Base-by-base conservation (phyloP, 352 stramenopile genomes). In the Phytophthora boehmeriae region DNA sequence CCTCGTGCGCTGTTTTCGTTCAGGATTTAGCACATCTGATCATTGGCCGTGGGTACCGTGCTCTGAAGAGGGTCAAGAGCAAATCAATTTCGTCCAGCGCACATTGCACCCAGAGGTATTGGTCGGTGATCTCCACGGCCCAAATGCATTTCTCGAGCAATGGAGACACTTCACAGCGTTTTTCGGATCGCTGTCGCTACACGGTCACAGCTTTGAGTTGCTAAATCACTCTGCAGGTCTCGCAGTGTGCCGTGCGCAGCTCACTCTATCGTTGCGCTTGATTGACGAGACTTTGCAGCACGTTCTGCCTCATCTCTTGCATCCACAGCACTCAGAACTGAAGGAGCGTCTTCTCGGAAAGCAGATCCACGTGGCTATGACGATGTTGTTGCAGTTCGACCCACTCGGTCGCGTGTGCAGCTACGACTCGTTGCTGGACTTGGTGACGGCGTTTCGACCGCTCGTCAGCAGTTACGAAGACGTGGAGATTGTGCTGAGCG, bases 101-200 rank as follows among this genome's bases (percentile, higher is more conserved):
- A 32, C n/a, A 1, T 43, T 62, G 6, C 56, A 59, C 17, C 23
- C 42, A 8, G 34, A 72, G 10, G 39, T 72, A 1, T 25, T 16
- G 13, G 50, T 63, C 28, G 63, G 63, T 14, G 34, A 59, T 8
- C 19, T 62, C 11, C 38, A 42, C 11, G 67, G 63, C 0, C 67
- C 59, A 14, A 75, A 66, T 27, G 27, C 52, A n/a, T 64, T 76
- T 22, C 32, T 73, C 10, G 67, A 76, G 39, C 67, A 70, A 30
- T 76, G 67, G 67, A 51, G 46, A 5, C 57, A 57, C 11, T 72
- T 60, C 48, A 57, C 67, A 14, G 48, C 52, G 22, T 56, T 35
- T 34, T 72, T 75, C 45, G 28, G 36, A 11, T 43, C 53, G 0
- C 41, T 66, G 27, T 5, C 41, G 25, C 19, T 72, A 28, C 34